phyloP scores from a whole-genome alignment of 495 filamentous ascomycete genomes.

The Xylaria cubensis region DNA sequence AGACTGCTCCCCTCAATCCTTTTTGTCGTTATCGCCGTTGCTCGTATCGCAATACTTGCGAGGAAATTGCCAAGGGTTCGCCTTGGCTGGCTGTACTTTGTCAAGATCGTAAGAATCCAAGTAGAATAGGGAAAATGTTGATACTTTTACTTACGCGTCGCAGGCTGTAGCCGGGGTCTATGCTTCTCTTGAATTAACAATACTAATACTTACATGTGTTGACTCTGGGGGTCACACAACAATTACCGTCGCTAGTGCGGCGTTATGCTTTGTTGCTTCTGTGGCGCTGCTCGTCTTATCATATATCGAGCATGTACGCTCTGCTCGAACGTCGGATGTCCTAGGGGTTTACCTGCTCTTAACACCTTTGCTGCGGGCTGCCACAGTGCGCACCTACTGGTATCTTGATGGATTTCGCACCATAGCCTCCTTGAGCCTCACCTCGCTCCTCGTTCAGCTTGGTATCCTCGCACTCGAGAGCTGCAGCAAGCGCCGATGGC shows the following conservation, averaged over 20 bases:
- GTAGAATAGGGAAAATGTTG: not conserved
- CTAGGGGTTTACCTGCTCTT: conserved; percentile 22
- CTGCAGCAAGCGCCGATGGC: conserved; percentile 24
- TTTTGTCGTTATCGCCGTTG: conserved; percentile 1
- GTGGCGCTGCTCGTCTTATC: conserved; percentile 12
- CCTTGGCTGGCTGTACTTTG: conserved; percentile 10
- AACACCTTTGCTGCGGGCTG: conserved; percentile 19
- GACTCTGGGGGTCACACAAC: not conserved
- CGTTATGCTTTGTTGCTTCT: conserved; percentile 12
- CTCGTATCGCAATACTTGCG: not conserved
- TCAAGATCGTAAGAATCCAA: conserved; percentile 13
- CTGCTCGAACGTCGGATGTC: conserved; percentile 12
- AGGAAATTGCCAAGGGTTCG: not conserved
- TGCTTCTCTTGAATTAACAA: conserved; percentile 12
- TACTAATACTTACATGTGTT: conserved; percentile 19
- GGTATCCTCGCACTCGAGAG: conserved; percentile 23
- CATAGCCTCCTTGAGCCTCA: conserved; percentile 8
- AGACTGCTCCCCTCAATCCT: conserved; percentile 20
- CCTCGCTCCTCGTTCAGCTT: conserved; percentile 22
- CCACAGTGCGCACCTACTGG: conserved; percentile 28
- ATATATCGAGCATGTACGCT: conserved; percentile 15
- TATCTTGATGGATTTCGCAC: not conserved
- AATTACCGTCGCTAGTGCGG: conserved; percentile 1
- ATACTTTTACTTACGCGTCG: conserved; percentile 4
- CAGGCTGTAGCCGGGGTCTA: conserved; percentile 15